A percentile compares a stretch with the other conserved stretches of the same genome.
Conservation (phyloP, 441 rosid genomes). For the Arabidopsis lyrata region DNA sequence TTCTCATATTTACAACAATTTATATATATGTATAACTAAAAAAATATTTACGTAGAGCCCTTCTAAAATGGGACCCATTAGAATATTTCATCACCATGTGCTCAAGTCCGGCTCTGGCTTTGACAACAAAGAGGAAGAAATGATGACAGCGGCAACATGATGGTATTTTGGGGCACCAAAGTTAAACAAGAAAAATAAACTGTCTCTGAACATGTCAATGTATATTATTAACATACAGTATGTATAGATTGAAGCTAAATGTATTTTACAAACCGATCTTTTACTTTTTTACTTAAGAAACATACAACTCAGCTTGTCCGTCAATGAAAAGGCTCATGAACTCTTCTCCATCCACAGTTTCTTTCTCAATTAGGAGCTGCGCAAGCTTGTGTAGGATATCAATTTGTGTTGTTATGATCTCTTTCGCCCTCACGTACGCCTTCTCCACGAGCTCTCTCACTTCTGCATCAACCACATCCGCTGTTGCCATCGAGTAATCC, state of each 20-base stretch:
- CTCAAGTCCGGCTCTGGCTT: too few relatives aligned
- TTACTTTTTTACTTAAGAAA: slow-evolving; percentile 46
- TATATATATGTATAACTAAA: too few relatives aligned
- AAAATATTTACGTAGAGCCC: too few relatives aligned
- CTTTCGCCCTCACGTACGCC: slow-evolving; percentile 75
- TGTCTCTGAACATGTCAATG: not conserved
- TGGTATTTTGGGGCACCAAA: too few relatives aligned
- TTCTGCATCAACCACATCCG: slow-evolving; percentile 89
- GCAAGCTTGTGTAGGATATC: slow-evolving; percentile 93
- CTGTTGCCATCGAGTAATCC: slow-evolving; percentile 98
- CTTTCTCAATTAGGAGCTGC: slow-evolving; percentile 82
- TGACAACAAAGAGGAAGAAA: too few relatives aligned
- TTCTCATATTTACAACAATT: too few relatives aligned
- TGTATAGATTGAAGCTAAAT: slow-evolving; percentile 14
- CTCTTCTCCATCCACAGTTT: slow-evolving; percentile 92
- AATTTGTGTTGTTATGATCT: slow-evolving; percentile 74
- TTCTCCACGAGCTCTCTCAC: slow-evolving; percentile 86
- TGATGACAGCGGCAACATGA: too few relatives aligned
- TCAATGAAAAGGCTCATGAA: slow-evolving; percentile 92
- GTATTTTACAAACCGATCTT: not conserved
- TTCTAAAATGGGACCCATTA: too few relatives aligned
- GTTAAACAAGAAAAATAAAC: too few relatives aligned
- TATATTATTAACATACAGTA: slow-evolving; percentile 22
- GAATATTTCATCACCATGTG: too few relatives aligned
- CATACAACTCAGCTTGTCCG: slow-evolving; percentile 80